Base-by-base conservation (phyloP, 495 filamentous ascomycete genomes). In the Talaromyces thailandensis region DNA sequence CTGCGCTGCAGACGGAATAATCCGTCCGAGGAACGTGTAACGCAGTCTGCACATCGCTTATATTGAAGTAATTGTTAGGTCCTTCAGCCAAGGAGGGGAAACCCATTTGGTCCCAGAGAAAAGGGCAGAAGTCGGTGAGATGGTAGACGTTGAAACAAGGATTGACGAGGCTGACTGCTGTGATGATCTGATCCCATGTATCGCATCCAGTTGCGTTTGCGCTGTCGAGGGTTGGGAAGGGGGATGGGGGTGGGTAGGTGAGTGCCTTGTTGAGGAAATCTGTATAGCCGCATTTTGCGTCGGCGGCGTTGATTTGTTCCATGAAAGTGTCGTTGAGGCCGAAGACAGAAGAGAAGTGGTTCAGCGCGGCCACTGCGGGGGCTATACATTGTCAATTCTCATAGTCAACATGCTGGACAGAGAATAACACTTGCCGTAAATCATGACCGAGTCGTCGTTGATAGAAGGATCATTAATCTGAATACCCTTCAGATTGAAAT, bases 121-220 rank as follows among this genome's bases (percentile, higher is more conserved):
- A 72, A 0, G 90, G 90, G 70, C 90, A 94, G 43, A 84, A 90
- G 61, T 84, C 86, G 23, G 84, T 81, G 21, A 94, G 79, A 61
- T 90, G 84, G 73, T 93, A 93, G 52, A 88, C 75, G 76, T 90
- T 84, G 77, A 89, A 94, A 76, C 90, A 93, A 0, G 90, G 90
- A 75, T 93, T 94, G 29, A 88, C 72, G 29, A 75, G 62, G 24
- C 76, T 67, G 18, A 79, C 80, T 26, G 87, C 89, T 16, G 75
- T 69, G 52, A 77, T 73, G 58, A 89, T 81, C 40, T 82, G 76
- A 63, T 79, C 74, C 73, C 78, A 90, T 25, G 88, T 65, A 23
- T 79, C 75, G 70, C 88, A 92, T 31, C 76, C 80, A 16, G 59
- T 64, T 16, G 66, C 62, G 26, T 71, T 74, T 58, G 67, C 55